A percentile compares a stretch with the other conserved stretches of the same genome.
phyloP scores from a whole-genome alignment of 2,329 filamentous ascomycete species.

The Fusarium bactridioides region DNA sequence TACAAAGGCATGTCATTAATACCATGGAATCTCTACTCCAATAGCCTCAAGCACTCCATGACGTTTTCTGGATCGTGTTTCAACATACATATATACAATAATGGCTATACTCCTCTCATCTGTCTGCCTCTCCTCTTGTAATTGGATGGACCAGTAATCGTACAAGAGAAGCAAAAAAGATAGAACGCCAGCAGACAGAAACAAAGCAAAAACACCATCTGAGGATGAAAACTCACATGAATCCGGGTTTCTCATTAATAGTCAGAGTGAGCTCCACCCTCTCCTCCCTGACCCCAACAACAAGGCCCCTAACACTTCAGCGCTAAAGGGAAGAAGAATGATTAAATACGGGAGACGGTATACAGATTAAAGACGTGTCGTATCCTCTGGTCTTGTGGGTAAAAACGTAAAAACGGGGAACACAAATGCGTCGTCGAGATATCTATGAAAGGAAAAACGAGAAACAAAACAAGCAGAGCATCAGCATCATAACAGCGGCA shows the following conservation, averaged over 20 bases:
- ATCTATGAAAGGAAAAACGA: constrained; percentile 34
- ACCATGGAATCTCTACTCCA: constrained; percentile 2
- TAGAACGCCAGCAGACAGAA: constrained; percentile 13
- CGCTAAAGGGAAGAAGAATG: constrained; percentile 30
- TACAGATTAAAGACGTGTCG: constrained; percentile 20
- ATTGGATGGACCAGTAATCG: constrained; percentile 21
- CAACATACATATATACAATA: constrained; percentile 24
- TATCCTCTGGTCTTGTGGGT: constrained; percentile 22
- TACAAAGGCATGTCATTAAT: constrained; percentile 21
- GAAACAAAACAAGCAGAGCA: constrained; percentile 25
- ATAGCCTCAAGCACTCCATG: constrained; percentile 11
- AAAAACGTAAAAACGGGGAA: neutral
- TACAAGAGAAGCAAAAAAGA: constrained; percentile 33
- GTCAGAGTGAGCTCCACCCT: neutral
- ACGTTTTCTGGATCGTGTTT: constrained; percentile 12
- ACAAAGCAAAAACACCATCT: constrained; percentile 17
- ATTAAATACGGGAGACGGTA: constrained; percentile 36
- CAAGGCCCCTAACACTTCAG: constrained; percentile 21
- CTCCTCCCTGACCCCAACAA: constrained; percentile 15
- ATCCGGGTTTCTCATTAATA: constrained; percentile 23
- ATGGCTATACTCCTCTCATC: neutral
- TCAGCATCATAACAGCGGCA: constrained; percentile 15
- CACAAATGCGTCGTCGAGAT: constrained; percentile 25
- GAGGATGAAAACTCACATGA: constrained; percentile 12
- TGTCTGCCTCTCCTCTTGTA: constrained; percentile 5